A percentile compares a stretch with the other conserved stretches of the same genome.
phyloP scores from a whole-genome alignment of 306 rosid species.

The Herpetospermum pedunculosum region DNA sequence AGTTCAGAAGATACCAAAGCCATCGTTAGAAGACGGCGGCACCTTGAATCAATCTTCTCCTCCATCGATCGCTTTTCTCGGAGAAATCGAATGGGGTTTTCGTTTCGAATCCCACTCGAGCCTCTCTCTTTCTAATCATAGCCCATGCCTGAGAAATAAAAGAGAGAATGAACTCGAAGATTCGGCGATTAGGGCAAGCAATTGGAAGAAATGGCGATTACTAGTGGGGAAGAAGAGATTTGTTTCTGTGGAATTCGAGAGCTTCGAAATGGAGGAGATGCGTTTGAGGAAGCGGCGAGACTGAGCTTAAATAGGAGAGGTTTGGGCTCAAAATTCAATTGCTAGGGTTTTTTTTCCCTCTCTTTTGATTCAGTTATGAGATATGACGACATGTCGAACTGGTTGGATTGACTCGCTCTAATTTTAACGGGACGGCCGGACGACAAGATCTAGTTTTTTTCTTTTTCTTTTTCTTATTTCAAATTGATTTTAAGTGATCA shows the following conservation, averaged over 20 bases:
- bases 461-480: background rate
- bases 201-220: background rate
- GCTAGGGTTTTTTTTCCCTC: background rate
- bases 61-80: background rate
- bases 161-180: background rate
- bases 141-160: slow-evolving; percentile 16
- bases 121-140: slow-evolving; percentile 78
- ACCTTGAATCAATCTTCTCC: slow-evolving; percentile 15
- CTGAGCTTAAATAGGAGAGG: background rate
- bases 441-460: background rate
- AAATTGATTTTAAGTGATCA: too few species aligned
- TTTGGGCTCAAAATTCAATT: background rate
- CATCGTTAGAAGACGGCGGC: slow-evolving; percentile 31
- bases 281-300: background rate
- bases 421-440: background rate
- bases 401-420: background rate
- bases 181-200: background rate
- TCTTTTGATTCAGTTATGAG: background rate
- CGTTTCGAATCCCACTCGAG: slow-evolving; percentile 35
- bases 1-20: slow-evolving; percentile 38
- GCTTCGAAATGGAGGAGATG: background rate
- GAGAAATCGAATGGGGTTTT: slow-evolving; percentile 10
- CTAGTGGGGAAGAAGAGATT: background rate
- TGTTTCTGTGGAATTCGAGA: background rate
- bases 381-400: slow-evolving; percentile 4